These are phyloP conservation scores for Crucibulum laeve DNA, from an alignment of 768 basidiomycete genomes.

Conservation along the genomic window DNA sequence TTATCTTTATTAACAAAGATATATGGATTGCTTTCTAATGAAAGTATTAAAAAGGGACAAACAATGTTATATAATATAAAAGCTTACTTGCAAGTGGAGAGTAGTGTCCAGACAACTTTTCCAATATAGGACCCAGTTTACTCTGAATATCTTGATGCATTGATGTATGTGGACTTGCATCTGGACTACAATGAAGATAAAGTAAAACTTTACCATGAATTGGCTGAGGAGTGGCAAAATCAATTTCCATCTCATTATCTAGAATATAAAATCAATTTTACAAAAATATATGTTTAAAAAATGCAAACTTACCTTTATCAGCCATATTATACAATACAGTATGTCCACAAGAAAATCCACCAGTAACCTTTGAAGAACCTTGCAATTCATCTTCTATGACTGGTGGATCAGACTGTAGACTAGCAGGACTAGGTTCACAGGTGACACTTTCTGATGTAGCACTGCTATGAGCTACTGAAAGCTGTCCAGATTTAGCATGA, in stretches of 20 bases:
- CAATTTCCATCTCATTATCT: background rate
- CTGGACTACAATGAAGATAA: background rate
- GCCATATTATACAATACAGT: background rate
- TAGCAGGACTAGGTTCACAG: background rate
- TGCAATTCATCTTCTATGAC: background rate
- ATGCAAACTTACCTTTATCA: background rate
- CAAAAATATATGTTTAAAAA: background rate
- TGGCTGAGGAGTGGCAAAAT: background rate
- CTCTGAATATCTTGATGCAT: background rate
- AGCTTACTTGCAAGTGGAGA: background rate
- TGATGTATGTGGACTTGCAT: background rate
- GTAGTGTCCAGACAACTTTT: background rate
- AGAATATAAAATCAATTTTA: background rate
- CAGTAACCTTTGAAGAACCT: background rate
- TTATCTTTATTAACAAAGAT: background rate
- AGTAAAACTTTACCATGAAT: background rate
- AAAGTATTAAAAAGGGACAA: background rate
- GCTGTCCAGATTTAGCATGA: background rate
- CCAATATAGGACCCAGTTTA: background rate
- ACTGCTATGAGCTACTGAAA: background rate
- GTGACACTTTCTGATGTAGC: background rate
- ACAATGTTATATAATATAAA: background rate
- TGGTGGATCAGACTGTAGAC: background rate
- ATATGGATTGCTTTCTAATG: background rate
- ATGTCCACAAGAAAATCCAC: background rate